Evolutionary conservation across 1,284 basidiomycete genomes (phyloP), one percentile per base, ranked within the genome.

Genomic region (Laetiporus sulphureus): DNA sequence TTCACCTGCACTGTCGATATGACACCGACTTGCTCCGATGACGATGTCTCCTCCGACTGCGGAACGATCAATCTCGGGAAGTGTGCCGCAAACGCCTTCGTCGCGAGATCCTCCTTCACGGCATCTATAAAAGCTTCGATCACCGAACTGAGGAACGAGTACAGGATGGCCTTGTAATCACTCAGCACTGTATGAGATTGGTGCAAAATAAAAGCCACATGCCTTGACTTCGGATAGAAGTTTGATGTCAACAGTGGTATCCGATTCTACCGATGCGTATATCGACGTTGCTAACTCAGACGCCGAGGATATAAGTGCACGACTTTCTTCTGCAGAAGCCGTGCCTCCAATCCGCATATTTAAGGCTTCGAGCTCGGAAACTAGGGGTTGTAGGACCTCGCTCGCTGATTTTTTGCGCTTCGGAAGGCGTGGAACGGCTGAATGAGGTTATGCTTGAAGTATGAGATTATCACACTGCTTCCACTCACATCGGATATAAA

Each of bases 361-460:
- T 1, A 65, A 44, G 5, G 57, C 55, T 22, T 60, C 48, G 2
- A 78, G 41, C 5, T 74, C 66, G 5, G 60, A 44, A 18, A 79
- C 46, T 10, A 77, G 46, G 0, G 75, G 71, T 8, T 52, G 49
- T 22, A 77, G 51, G 3, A 52, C 36, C 5, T 54, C 45, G 15
- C 38, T 45, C 6, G 58, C 44, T 2, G 52, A 40, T 27, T 55
- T 57, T 40, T 54, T 55, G 44, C 57, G 52, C 16, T 48, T 48
- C 2, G 49, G 41, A n/a, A 61, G 41, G 15, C 75, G 71, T 22
- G 76, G 72, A 18, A 78, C 64, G 2, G 69, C 79, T 81, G 44
- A 25, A 2, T 20, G 22, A 6, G 21, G 25, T 12, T 20, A 35
- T 4, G 11, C 23, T 32, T 25, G 30, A 22, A 22, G 24, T 6